Evolutionary conservation across 2,329 filamentous ascomycete genomes (phyloP), one percentile per base, ranked within the genome.

Genomic region (Verticillium albo-atrum): DNA sequence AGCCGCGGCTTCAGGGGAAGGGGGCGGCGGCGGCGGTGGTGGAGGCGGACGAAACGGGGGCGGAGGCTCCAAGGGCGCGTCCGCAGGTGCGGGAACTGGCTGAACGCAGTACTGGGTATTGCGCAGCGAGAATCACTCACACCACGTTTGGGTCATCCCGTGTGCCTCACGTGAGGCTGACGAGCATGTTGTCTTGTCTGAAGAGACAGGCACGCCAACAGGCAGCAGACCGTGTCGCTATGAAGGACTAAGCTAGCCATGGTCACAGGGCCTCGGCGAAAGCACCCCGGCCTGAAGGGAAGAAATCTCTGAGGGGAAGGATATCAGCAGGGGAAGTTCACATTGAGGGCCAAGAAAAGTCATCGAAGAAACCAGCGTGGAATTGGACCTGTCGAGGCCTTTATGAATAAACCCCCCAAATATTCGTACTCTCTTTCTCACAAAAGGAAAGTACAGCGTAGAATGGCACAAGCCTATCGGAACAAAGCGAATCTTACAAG

Each of bases 41-140:
- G 55, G 56, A 42, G 42, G 56, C 17, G 30, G 51, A 28, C 32
- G 52, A 32, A 26, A 25, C 59, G 30, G 58, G 32, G 14, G 58
- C 58, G 32, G 47, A 55, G 26, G 14, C 42, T 28, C 58, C 32
- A 59, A 59, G 47, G 55, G 56, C 54, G 54, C 23, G 15, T 7
- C 20, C 23, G 58, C 62, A 42, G 59, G 62, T 27, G 58, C 62
- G 51, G 59, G 62, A 28, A 52, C 62, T 34, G 61, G 58, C 25
- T 63, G 62, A 63, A 30, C 15, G n/a, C 23, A 50, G 34, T 27
- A 20, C 27, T 34, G 14, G 12, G 20, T 15, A 10, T 55, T 50
- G 30, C 37, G 26, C 42, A 17, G 42, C n/a, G 25, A 32, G 30
- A 9, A 32, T 32, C 14, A 14, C 30, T 9, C 30, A 32, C n/a